phyloP scores from a whole-genome alignment of 1,284 basidiomycete species.

The Ceratobasidium sp. region DNA sequence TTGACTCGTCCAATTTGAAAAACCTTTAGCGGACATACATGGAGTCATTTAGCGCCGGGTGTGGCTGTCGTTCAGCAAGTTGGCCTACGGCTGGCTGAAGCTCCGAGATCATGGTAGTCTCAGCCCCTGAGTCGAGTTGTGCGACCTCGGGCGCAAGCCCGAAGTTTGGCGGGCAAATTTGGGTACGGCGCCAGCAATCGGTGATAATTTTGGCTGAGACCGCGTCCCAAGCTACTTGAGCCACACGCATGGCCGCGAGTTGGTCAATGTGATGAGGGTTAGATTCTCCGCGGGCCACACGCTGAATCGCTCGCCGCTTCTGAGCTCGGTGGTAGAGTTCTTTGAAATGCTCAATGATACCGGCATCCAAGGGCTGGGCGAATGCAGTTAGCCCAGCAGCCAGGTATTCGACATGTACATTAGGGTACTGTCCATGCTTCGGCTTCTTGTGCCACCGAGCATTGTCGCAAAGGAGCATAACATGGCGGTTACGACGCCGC shows the following conservation, averaged over 20 bases:
- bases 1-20: not conserved
- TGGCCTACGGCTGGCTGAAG: not conserved
- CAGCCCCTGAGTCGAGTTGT: not conserved
- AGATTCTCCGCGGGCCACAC: conserved; percentile 48
- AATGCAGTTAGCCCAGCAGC: conserved; percentile 33
- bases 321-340: conserved; percentile 26
- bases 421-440: not conserved
- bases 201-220: conserved; percentile 55
- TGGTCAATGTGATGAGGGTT: conserved; percentile 60
- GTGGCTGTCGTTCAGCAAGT: not conserved
- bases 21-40: not conserved
- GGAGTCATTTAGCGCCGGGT: not conserved
- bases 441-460: conserved; percentile 17
- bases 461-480: conserved; percentile 43
- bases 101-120: not conserved
- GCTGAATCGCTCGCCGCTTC: conserved; percentile 21
- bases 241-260: conserved; percentile 58
- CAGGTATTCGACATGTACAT: conserved; percentile 30
- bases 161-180: not conserved
- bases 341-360: conserved; percentile 44
- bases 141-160: not conserved
- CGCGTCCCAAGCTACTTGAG: conserved; percentile 55
- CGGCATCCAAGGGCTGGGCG: conserved; percentile 44
- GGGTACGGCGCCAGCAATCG: conserved; percentile 59
- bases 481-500: conserved; percentile 24